Percentiles rank a stretch among this genome's conserved stretches.
These are phyloP conservation scores for Colletotrichum musicola DNA, from an alignment of 2,329 filamentous ascomycete species.

Conservation along the genomic window DNA sequence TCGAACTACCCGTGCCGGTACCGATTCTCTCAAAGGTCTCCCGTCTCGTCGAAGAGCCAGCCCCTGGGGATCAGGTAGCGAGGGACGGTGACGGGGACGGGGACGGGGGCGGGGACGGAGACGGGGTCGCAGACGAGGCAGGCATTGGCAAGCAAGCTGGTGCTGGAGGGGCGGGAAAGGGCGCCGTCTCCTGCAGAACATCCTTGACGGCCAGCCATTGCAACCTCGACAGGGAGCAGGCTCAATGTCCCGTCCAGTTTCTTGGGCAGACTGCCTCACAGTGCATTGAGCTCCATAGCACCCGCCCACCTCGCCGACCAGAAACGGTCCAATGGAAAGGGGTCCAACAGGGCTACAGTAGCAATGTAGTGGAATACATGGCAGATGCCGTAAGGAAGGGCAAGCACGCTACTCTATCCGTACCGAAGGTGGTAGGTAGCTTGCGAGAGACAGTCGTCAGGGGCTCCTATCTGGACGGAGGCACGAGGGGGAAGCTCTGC, in stretches of 20 bases:
- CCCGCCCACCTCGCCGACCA: constrained; percentile 14
- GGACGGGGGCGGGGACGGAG: too few relatives aligned
- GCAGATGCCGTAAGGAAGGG: constrained; percentile 15
- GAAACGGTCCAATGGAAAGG: neutral
- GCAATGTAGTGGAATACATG: constrained; percentile 4
- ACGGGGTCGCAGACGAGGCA: too few relatives aligned
- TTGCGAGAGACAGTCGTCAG: neutral
- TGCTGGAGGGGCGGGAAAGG: constrained; percentile 36
- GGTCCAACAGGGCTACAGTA: constrained; percentile 10
- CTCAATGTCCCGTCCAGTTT: constrained; percentile 18
- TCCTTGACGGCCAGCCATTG: constrained; percentile 29
- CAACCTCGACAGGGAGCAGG: constrained; percentile 25
- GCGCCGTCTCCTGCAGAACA: constrained; percentile 37
- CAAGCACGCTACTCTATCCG: too few relatives aligned
- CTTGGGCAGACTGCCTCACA: constrained; percentile 27
- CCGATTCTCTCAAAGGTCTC: neutral
- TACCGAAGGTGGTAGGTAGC: neutral
- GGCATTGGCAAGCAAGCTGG: neutral
- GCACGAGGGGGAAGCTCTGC: constrained; percentile 4
- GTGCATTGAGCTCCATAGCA: constrained; percentile 37
- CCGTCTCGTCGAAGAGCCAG: neutral
- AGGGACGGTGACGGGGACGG: too few relatives aligned
- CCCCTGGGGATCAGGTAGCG: too few relatives aligned
- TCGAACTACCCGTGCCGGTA: neutral
- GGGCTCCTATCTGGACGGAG: constrained; percentile 7